These are phyloP conservation scores for Daldinia sp. DNA, from an alignment of 2,329 filamentous ascomycete genomes.

Conservation along the genomic window DNA sequence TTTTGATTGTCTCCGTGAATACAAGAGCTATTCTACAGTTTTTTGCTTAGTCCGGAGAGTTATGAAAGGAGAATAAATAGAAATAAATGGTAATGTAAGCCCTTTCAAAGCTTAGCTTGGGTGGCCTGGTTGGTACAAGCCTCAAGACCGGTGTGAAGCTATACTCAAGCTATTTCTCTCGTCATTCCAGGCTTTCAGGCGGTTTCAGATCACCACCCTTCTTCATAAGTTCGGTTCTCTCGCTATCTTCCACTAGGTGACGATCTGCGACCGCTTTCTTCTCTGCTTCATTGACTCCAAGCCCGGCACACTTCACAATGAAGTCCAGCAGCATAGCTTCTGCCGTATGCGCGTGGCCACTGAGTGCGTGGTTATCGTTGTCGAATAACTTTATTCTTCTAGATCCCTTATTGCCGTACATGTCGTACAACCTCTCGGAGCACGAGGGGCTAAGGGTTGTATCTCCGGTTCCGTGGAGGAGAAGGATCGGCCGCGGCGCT, in stretches of 20 bases:
- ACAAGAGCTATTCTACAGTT: background rate
- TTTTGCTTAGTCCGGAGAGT: background rate
- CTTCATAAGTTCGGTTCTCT: conserved; percentile 48
- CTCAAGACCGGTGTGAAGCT: background rate
- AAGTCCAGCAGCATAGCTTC: conserved; percentile 57
- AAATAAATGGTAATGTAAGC: background rate
- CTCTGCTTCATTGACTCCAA: conserved; percentile 39
- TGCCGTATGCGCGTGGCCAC: conserved; percentile 52
- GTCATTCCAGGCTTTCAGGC: conserved; percentile 42
- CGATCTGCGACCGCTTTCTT: conserved; percentile 35
- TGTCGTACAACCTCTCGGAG: conserved; percentile 53
- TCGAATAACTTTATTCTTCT: conserved; percentile 55
- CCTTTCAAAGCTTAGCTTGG: background rate
- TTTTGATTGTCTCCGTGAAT: background rate
- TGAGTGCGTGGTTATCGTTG: conserved; percentile 58
- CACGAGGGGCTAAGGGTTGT: conserved; percentile 52
- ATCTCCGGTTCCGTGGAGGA: conserved; percentile 57
- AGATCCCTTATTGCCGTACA: conserved; percentile 53
- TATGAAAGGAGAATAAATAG: background rate
- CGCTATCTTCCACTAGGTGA: conserved; percentile 41
- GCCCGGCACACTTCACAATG: conserved; percentile 52
- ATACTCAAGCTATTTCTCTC: background rate
- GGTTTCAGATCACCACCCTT: conserved; percentile 55
- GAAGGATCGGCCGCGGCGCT: conserved; percentile 52
- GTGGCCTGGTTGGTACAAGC: background rate